These are phyloP conservation scores for Penicillium nucicola DNA, from an alignment of 495 filamentous ascomycete genomes.

Conservation along the genomic window DNA sequence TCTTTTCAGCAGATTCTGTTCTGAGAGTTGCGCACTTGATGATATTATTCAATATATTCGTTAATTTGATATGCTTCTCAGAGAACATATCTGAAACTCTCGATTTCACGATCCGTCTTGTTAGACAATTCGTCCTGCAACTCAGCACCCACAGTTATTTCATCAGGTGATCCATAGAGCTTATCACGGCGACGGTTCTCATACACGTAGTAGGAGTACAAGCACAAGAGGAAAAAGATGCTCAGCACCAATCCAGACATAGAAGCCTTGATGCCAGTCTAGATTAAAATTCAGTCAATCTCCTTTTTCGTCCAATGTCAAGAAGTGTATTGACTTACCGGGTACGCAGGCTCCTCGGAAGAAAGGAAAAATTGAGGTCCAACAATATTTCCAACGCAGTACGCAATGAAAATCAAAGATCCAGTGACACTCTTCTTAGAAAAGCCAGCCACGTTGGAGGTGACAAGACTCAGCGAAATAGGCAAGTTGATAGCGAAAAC, in stretches of 20 bases:
- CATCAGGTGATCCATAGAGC: slow-evolving; percentile 20
- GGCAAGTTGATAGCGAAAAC: slow-evolving; percentile 55
- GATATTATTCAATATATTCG: background rate
- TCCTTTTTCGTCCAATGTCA: background rate
- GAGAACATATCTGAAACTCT: slow-evolving; percentile 33
- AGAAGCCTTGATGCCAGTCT: slow-evolving; percentile 35
- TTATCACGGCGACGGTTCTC: slow-evolving; percentile 29
- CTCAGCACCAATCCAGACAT: slow-evolving; percentile 29
- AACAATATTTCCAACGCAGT: slow-evolving; percentile 53
- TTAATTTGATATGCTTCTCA: background rate
- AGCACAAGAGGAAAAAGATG: slow-evolving; percentile 22
- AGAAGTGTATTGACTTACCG: slow-evolving; percentile 12
- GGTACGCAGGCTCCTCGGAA: slow-evolving; percentile 32
- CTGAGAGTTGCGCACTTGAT: no score
- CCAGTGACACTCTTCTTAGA: slow-evolving; percentile 26
- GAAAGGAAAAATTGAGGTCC: slow-evolving; percentile 36
- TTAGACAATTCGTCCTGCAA: slow-evolving; percentile 31
- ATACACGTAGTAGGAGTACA: slow-evolving; percentile 26
- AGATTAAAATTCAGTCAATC: background rate
- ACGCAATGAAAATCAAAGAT: slow-evolving; percentile 35
- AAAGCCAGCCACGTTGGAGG: slow-evolving; percentile 54
- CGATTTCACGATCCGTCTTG: slow-evolving; percentile 35
- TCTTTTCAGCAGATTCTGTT: no score
- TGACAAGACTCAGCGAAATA: slow-evolving; percentile 51
- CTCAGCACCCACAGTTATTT: slow-evolving; percentile 22